These are phyloP conservation scores for Wickerhamiella vanderwaltii DNA, from an alignment of 805 yeast species.

Conservation along the genomic window DNA sequence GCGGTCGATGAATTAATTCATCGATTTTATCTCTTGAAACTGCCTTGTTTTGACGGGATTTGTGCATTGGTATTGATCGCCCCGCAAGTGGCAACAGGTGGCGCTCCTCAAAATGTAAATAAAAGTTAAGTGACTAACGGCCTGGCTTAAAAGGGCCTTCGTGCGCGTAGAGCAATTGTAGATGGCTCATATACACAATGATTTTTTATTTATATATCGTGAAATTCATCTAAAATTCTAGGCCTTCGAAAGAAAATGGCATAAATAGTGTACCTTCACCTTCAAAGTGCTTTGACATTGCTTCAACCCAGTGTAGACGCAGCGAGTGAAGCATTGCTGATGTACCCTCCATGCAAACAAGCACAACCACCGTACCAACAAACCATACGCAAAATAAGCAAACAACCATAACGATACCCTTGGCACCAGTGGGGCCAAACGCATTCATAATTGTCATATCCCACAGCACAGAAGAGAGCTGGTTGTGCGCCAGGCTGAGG, in stretches of 20 bases:
- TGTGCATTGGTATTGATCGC: no score
- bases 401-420: constrained; percentile 62
- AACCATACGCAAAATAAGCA: constrained; percentile 91
- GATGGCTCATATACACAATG: no score
- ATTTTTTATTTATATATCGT: no score
- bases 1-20: constrained; percentile 30
- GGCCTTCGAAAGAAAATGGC: constrained; percentile 54
- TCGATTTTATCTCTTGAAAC: constrained; percentile 38
- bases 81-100: no score
- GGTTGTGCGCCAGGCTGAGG: constrained; percentile 89
- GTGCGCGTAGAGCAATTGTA: no score
- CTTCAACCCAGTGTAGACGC: constrained; percentile 98
- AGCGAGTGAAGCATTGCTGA: constrained; percentile 96
- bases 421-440: constrained; percentile 51
- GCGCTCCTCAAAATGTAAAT: no score
- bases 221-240: not conserved
- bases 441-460: constrained; percentile 83
- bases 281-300: constrained; percentile 95
- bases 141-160: no score
- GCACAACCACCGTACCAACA: constrained; percentile 73
- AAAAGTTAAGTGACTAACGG: no score
- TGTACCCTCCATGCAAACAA: constrained; percentile 97
- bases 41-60: not conserved
- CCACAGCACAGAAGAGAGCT: constrained; percentile 88
- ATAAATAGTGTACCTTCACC: constrained; percentile 90